Percentiles rank a stretch among this genome's conserved stretches.
Conservation (phyloP, 2,329 filamentous ascomycete species). For the Septoria petroselini region DNA sequence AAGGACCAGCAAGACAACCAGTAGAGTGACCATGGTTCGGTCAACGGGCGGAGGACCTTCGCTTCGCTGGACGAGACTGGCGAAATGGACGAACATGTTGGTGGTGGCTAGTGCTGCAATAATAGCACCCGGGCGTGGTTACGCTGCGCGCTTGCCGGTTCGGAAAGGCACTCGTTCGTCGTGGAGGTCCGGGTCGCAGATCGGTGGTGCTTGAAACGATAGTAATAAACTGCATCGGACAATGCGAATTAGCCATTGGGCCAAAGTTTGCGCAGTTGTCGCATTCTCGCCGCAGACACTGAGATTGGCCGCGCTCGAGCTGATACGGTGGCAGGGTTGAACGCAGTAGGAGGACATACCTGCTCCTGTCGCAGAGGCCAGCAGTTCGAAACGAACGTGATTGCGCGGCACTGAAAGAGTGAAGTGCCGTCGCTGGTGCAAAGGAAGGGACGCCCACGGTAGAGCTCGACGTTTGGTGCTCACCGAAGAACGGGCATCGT, state of each 20-base stretch:
- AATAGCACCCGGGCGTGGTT: constrained; percentile 6
- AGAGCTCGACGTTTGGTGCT: constrained; percentile 5
- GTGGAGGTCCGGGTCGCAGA: neutral
- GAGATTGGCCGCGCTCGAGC: neutral
- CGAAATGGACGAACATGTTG: constrained; percentile 41
- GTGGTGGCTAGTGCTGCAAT: constrained; percentile 6
- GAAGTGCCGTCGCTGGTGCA: constrained; percentile 13
- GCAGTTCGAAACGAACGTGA: constrained; percentile 4
- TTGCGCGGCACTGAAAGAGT: constrained; percentile 12
- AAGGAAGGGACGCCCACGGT: constrained; percentile 11
- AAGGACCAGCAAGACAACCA: constrained; percentile 76
- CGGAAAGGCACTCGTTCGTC: too few relatives aligned
- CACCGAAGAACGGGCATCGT: neutral
- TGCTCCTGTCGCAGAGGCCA: neutral
- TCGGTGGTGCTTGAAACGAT: too few relatives aligned
- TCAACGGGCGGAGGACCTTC: constrained; percentile 49
- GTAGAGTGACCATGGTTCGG: constrained; percentile 66
- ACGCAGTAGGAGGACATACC: constrained; percentile 10
- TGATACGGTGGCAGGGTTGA: constrained; percentile 4
- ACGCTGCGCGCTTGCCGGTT: neutral
- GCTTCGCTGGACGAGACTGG: constrained; percentile 50
- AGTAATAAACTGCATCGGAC: neutral
- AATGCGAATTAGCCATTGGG: neutral
- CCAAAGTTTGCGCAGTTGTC: neutral
- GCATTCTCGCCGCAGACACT: neutral